Percentiles rank a stretch among this genome's conserved stretches.
These are phyloP conservation scores for Hypoxylon intermedium DNA, from an alignment of 495 filamentous ascomycete species.

Conservation along the genomic window DNA sequence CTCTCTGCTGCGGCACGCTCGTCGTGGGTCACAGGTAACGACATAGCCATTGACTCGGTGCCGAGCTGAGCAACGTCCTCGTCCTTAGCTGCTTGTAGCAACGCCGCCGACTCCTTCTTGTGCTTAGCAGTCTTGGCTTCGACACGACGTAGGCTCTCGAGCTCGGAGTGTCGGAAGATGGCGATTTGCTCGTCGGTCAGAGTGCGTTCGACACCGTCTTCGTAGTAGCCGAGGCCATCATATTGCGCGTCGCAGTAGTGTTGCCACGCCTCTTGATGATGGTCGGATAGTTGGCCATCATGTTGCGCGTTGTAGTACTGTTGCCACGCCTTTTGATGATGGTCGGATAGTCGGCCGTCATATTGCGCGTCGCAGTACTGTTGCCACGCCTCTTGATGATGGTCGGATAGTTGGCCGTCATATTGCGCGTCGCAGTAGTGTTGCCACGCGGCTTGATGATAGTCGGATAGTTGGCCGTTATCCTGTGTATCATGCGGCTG, in stretches of 20 bases:
- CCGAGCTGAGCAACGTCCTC: background rate
- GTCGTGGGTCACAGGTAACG: slow-evolving; percentile 1
- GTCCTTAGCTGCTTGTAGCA: slow-evolving; percentile 19
- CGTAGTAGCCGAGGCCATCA: slow-evolving; percentile 85
- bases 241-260: slow-evolving; percentile 59
- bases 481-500: slow-evolving; percentile 37
- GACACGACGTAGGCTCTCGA: slow-evolving; percentile 71
- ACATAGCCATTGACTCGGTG: slow-evolving; percentile 8
- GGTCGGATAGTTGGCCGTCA: too few species aligned
- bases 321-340: slow-evolving; percentile 45
- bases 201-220: slow-evolving; percentile 87
- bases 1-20: slow-evolving; percentile 41
- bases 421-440: slow-evolving; percentile 57
- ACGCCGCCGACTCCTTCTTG: slow-evolving; percentile 11
- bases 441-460: slow-evolving; percentile 44
- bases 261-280: slow-evolving; percentile 45
- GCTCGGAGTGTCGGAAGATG: slow-evolving; percentile 90
- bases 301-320: slow-evolving; percentile 59
- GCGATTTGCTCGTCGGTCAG: slow-evolving; percentile 90
- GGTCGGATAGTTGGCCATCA: too few species aligned
- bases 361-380: slow-evolving; percentile 57
- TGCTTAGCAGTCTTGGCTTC: slow-evolving; percentile 38
- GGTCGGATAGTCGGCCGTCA: too few species aligned
- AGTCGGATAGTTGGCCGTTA: too few species aligned
- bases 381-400: slow-evolving; percentile 45